Evolutionary conservation across 208 protist species (phyloP), one percentile per base, ranked within the genome.

Genomic region (Herpetomonas samuelpessoai): DNA sequence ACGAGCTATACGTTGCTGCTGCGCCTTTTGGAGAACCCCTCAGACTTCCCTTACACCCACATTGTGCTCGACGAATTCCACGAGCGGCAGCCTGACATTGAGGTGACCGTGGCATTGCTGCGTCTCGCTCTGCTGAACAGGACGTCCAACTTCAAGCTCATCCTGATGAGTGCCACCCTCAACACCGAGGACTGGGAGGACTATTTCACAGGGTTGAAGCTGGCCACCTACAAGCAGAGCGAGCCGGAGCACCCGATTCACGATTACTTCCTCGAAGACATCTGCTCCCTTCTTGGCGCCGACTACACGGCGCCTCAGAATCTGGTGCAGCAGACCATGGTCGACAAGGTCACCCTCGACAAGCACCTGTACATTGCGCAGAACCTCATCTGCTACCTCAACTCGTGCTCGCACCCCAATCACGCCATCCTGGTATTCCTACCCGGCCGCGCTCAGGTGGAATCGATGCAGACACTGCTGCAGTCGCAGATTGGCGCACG

Each of bases 11-110:
- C 84, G 1, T 81, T 96, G 41, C 77, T 96, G 24, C 72, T 96
- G 7, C 68, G 76, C 31, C 56, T 96, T 19, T 58, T 96, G 28
- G 67, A 82, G 54, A 68, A 73, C 57, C 79, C 57, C 41, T 77
- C 53, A 53, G 62, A 69, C 35, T 49, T 89, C 45, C 75, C 74
- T 26, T 80, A 92, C 66, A 95, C 88, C 29, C 92, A 97, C 74
- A 76, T 97, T 35, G 83, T 98, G n/a, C 81, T 98, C 48, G 95
- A 98, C 65, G 95, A 98, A 58, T 94, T 97, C 54, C 95, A 98
- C 67, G 95, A 98, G 77, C 76, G 93, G 24, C 98, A 96, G 26
- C 87, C 99, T 1, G 91, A 97, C 41, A 73, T 86, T 14, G 93
- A 98, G 76, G 88, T 97, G 22, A 85, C 95, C 16, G 74, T 98